Evolutionary conservation across 768 basidiomycete species (phyloP).

Genomic region (Myochromella boudieri): DNA sequence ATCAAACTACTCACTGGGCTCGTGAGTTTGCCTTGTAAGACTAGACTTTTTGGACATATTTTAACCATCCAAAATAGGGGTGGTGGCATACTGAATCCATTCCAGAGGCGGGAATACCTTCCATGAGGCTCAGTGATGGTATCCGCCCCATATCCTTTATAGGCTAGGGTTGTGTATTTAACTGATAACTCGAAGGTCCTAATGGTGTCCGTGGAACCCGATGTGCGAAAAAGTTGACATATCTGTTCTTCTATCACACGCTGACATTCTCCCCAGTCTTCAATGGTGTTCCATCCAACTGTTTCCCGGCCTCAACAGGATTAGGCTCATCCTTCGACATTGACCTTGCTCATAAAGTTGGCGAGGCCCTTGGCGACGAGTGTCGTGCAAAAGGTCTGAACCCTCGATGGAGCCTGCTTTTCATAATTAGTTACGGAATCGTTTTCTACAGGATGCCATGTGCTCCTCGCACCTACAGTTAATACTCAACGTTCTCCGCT

Average conservation of each 20-base stretch:
- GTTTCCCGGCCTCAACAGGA: constrained; percentile 58
- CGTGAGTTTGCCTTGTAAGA: constrained; percentile 21
- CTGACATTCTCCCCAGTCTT: constrained; percentile 41
- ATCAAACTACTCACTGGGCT: constrained; percentile 44
- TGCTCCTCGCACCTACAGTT: constrained; percentile 62
- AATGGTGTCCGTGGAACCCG: constrained; percentile 49
- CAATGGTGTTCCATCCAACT: constrained; percentile 55
- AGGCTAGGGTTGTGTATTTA: neutral
- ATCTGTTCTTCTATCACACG: constrained; percentile 38
- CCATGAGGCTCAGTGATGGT: constrained; percentile 51
- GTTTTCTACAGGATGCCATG: constrained; percentile 34
- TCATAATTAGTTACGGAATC: constrained; percentile 10
- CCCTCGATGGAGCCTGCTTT: neutral
- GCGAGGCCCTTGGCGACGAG: constrained; percentile 54
- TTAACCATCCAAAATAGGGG: too few relatives aligned
- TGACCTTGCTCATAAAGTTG: constrained; percentile 45
- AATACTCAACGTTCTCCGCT: constrained; percentile 64
- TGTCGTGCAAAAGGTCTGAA: constrained; percentile 44
- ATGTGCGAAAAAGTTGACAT: too few relatives aligned
- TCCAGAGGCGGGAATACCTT: constrained; percentile 37
- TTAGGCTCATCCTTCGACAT: constrained; percentile 57
- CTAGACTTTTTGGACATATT: neutral
- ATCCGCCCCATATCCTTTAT: constrained; percentile 1
- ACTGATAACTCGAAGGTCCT: constrained; percentile 32
- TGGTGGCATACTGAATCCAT: constrained; percentile 49